Base-by-base conservation (phyloP, 2,329 filamentous ascomycete species). In the Epichloe gansuensis region DNA sequence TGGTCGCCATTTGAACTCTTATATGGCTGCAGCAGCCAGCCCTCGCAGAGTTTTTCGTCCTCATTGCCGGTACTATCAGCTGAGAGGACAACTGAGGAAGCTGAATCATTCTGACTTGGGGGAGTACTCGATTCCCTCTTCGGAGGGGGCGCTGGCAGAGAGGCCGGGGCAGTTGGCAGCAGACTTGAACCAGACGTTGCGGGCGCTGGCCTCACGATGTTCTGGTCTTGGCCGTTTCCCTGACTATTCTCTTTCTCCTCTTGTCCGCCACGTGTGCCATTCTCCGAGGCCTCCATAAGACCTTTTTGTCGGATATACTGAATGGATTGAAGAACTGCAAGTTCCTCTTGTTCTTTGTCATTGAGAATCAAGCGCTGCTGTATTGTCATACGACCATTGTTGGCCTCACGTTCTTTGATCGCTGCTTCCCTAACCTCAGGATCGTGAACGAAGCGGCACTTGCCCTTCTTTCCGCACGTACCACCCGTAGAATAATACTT, bases 371-470 rank as follows among this genome's bases (percentile, higher is more conserved):
- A 67, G 42, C 81, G 79, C 63, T 85, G 81, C 64, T 81, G 77
- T 51, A 84, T 74, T 4, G 81, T 84, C 67, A 84, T 75, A 49
- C 78, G 77, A 46, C 81, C 81, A 54, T 81, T 79, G 59, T 84
- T 84, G 60, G 74, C 73, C 59, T 81, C 80, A 54, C 80, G 76
- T 63, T 84, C 81, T 60, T 74, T 76, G 47, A 84, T 71, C 53
- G 81, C 81, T 57, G 78, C 78, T 60, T 81, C 78, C 58, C 81
- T 74, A 53, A 82, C 76, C 56, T 77, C 75, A 17, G 76, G 74
- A 63, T 85, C 81, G 64, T 85, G 81, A 57, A 83, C 79, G 68
- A 85, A 85, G 68, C 81, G 81, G 72, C 81, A 85, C 80, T 84
- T 84, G 79, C 80, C 79, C 76, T 83, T 83, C 74, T 85, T 85